Base-by-base conservation (phyloP, 1,284 basidiomycete genomes). In the Melampsora americana region DNA sequence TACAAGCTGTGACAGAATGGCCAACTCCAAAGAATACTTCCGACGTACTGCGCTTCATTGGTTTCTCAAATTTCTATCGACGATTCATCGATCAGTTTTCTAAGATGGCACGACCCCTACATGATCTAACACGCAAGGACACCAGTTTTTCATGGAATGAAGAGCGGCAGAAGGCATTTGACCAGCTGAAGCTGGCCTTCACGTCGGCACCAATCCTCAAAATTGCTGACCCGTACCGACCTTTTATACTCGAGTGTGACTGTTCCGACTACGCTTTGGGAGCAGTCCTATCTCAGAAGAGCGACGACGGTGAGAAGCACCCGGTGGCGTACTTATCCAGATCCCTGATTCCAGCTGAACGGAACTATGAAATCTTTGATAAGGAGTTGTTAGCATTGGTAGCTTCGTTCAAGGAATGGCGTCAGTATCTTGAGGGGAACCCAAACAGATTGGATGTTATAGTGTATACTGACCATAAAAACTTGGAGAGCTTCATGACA, bases 81-180 rank as follows among this genome's bases (percentile, higher is more conserved):
- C 77, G 81, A 23, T 86, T 86, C 78, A 84, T 87, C 61, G 28
- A 80, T n/a, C 69, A 80, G 39, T 86, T 82, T 77, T 82, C 83
- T 26, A 35, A 35, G 23, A 61, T 26, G 1, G 60, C 64, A 16
- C 3, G 30, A 66, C 30, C 84, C 83, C 78, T 84, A 85, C 66
- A n/a, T 32, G 50, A 11, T 7, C 26, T 53, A 11, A 53, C 7
- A 20, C 50, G 26, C 18, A 53, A 53, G 16, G 50, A 53, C 7
- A 71, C 80, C 0, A 81, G 83, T 12, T 53, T 53, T 20, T 6
- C 7, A 14, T 53, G 7, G 50, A 26, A 53, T 53, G 50, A 53
- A 26, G 26, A 53, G 6, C 26, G 18, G 7, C 50, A 53, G 18
- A 7, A 6, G 7, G 50, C 50, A 3, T 53, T 53, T 16, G 26